Evolutionary conservation across 805 yeast genomes (phyloP).

Genomic region (Saturnispora gosingensis): DNA sequence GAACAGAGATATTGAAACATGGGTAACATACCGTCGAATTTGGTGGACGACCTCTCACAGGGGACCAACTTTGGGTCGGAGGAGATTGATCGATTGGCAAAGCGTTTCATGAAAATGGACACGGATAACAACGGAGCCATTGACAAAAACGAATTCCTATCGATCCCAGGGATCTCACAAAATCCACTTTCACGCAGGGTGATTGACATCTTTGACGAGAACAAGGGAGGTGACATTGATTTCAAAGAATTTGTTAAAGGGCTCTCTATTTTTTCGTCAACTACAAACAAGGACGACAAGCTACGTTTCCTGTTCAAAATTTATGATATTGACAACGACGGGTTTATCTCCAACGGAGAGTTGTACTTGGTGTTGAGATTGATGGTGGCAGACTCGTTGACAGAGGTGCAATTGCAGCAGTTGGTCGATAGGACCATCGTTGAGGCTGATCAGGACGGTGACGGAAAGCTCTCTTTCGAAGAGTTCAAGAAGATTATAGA

Average conservation of each 20-base stretch:
- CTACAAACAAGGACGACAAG: constrained; percentile 73
- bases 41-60: constrained; percentile 62
- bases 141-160: constrained; percentile 80
- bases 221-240: constrained; percentile 87
- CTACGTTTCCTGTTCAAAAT: constrained; percentile 84
- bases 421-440: constrained; percentile 93
- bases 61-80: constrained; percentile 83
- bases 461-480: constrained; percentile 73
- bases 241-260: constrained; percentile 81
- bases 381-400: constrained; percentile 93
- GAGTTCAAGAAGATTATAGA: constrained; percentile 72
- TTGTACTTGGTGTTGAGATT: constrained; percentile 81
- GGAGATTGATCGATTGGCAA: constrained; percentile 84
- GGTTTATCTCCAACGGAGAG: constrained; percentile 92
- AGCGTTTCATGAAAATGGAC: constrained; percentile 91
- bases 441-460: constrained; percentile 86
- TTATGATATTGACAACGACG: constrained; percentile 93
- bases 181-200: constrained; percentile 87
- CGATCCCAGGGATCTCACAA: constrained; percentile 84
- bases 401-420: constrained; percentile 84
- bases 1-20: constrained; percentile 11
- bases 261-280: constrained; percentile 72
- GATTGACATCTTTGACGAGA: constrained; percentile 90
- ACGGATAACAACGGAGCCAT: constrained; percentile 88
- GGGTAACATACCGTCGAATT: constrained; percentile 31